These are phyloP conservation scores for Ustilago esculenta DNA, from an alignment of 1,284 basidiomycete genomes.

Conservation along the genomic window DNA sequence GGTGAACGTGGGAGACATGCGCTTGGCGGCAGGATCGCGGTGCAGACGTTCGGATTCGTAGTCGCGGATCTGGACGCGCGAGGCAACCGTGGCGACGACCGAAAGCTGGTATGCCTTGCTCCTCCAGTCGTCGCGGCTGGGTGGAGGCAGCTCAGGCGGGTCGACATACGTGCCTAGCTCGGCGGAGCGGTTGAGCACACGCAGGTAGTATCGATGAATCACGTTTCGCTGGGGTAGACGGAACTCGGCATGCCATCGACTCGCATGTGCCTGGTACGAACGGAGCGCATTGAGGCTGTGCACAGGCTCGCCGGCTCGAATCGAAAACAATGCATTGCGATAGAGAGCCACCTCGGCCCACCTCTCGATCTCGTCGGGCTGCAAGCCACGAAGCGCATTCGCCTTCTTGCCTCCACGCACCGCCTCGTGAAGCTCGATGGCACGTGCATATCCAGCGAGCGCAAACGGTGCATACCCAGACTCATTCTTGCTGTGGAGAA, in stretches of 20 bases:
- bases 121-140: constrained; percentile 55
- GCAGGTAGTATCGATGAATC: constrained; percentile 58
- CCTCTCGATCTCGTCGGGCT: constrained; percentile 63
- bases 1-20: constrained; percentile 25
- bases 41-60: constrained; percentile 52
- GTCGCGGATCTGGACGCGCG: constrained; percentile 55
- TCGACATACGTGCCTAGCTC: constrained; percentile 41
- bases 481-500: constrained; percentile 37
- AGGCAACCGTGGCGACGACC: constrained; percentile 51
- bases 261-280: constrained; percentile 63
- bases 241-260: constrained; percentile 62
- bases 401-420: constrained; percentile 58
- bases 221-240: constrained; percentile 62
- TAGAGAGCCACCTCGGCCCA: constrained; percentile 65
- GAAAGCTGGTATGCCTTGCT: constrained; percentile 55
- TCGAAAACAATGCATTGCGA: constrained; percentile 59
- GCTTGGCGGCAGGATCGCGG: constrained; percentile 41
- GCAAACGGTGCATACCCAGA: constrained; percentile 54
- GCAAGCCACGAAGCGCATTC: constrained; percentile 56
- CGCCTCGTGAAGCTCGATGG: constrained; percentile 62
- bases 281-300: constrained; percentile 57
- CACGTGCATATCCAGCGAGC: constrained; percentile 55
- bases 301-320: constrained; percentile 46
- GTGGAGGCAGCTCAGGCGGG: constrained; percentile 40
- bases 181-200: constrained; percentile 54